Evolutionary conservation across 768 basidiomycete species (phyloP).

Genomic region (Phylloporus rhodoxanthus): DNA sequence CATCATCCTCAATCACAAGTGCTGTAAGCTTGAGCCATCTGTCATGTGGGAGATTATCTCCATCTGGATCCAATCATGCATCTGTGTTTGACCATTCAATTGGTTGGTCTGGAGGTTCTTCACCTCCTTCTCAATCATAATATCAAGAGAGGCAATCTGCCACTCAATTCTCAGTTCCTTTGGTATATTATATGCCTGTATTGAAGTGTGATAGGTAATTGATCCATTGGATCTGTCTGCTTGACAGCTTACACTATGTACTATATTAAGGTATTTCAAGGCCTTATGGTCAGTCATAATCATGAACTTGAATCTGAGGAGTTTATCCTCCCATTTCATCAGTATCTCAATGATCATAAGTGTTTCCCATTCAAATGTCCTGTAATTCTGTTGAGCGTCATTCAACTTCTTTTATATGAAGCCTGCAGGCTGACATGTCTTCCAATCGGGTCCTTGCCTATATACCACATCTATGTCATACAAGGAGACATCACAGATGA

Average conservation of each 20-base stretch:
- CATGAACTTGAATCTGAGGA: slow-evolving; percentile 19
- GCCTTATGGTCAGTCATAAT: slow-evolving; percentile 29
- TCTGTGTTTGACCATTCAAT: neutral
- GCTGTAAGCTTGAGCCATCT: neutral
- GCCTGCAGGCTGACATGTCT: too few relatives aligned
- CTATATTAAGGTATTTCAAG: slow-evolving; percentile 28
- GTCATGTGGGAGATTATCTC: neutral
- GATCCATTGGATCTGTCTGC: slow-evolving; percentile 22
- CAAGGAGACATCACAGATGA: too few relatives aligned
- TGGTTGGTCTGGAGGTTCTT: too few relatives aligned
- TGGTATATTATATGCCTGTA: slow-evolving; percentile 22
- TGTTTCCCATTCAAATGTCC: slow-evolving; percentile 5
- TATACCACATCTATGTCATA: too few relatives aligned
- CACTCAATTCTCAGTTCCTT: slow-evolving; percentile 13
- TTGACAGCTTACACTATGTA: slow-evolving; percentile 7
- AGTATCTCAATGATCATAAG: slow-evolving; percentile 23
- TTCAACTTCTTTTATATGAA: neutral
- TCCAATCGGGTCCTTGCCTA: too few relatives aligned
- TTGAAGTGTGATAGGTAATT: slow-evolving; percentile 29
- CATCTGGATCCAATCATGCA: neutral
- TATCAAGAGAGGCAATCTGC: slow-evolving; percentile 28
- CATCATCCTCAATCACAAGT: too few relatives aligned
- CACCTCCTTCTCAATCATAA: slow-evolving; percentile 27
- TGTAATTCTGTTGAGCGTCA: neutral
- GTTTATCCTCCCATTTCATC: slow-evolving; percentile 31